Base-by-base conservation (phyloP, 768 basidiomycete genomes). In the Russula dissimulans region DNA sequence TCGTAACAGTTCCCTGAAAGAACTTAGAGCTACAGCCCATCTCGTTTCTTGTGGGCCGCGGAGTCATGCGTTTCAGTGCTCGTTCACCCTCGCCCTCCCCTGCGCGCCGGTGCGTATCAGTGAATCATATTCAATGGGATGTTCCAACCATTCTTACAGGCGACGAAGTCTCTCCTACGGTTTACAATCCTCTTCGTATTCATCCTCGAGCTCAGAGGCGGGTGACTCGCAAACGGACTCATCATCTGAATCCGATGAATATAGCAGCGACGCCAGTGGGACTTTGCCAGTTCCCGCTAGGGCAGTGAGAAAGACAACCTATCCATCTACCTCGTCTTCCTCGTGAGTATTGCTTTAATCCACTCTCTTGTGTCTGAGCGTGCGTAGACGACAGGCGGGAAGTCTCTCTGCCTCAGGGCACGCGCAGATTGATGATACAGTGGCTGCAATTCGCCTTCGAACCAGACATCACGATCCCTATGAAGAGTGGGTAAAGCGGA, bases 401-500 rank as follows among this genome's bases (percentile, higher is more conserved):
- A 50, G 15, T 15, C 50, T 36, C 32, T 45, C 62, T 5, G 34
- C 38, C 31, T 53, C 62, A 38, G 44, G 78, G 59, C 65, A 70
- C 32, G 66, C 73, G 8, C 65, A 74, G 50, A 69, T 78, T 36
- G 73, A 78, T 50, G 79, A 81, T 32, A 77, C 76, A 0, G 68
- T 81, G 1, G 76, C 77, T 1, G 76, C 79, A 1, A 77, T 80
- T 17, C 75, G 76, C 12, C 69, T 79, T 31, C 74, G 73, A 9
- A 71, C 76, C 3, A 71, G 71, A 53, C 71, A 81, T 56, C 67
- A 73, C 31, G 80, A 80, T 62, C 76, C 76, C 3, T 78, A 77
- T 48, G 78, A 80, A 64, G 79, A 81, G 39, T 77, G 79, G 73
- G 80, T 80, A 69, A 78, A 78, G 58, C 71, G 77, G 59, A 71